A percentile compares a stretch with the other conserved stretches of the same genome.
Conservation (phyloP, 768 basidiomycete genomes). For the Inosperma sp. region DNA sequence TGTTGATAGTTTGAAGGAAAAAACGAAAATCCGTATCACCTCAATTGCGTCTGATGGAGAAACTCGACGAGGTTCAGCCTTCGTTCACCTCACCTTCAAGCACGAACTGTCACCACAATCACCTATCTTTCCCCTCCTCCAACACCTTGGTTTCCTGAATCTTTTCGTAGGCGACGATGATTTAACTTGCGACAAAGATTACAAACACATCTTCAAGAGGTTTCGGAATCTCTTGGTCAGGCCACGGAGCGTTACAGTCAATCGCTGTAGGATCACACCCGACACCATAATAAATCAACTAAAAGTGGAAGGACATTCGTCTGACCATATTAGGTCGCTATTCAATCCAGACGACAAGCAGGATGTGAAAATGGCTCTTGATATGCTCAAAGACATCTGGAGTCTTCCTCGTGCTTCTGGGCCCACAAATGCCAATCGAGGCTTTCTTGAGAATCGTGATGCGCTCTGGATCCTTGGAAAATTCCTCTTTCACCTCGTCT, state of each 20-base stretch:
- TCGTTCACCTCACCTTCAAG: conserved; percentile 18
- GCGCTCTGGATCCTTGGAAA: conserved; percentile 13
- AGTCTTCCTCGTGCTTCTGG: conserved; percentile 2
- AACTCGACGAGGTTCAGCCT: conserved; percentile 18
- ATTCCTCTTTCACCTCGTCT: conserved; percentile 16
- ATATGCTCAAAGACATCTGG: conserved; percentile 21
- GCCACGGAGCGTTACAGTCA: conserved; percentile 16
- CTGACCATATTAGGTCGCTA: conserved; percentile 14
- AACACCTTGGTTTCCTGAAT: conserved; percentile 20
- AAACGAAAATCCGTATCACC: conserved; percentile 15
- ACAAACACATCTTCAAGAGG: no score
- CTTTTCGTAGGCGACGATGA: conserved; percentile 26
- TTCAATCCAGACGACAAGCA: conserved; percentile 24
- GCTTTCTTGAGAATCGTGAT: conserved; percentile 4
- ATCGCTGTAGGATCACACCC: conserved; percentile 18
- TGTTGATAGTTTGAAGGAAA: conserved; percentile 3
- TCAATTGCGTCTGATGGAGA: conserved; percentile 25
- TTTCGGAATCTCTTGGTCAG: conserved; percentile 23
- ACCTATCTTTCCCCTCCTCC: conserved; percentile 16
- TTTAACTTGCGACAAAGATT: no score
- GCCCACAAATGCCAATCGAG: conserved; percentile 1
- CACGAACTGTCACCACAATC: conserved; percentile 9
- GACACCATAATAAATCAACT: conserved; percentile 18
- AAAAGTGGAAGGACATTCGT: conserved; percentile 5
- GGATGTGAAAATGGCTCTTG: no score